Conservation (phyloP, 345 rosid species). For the Dipteronia dyeriana region DNA sequence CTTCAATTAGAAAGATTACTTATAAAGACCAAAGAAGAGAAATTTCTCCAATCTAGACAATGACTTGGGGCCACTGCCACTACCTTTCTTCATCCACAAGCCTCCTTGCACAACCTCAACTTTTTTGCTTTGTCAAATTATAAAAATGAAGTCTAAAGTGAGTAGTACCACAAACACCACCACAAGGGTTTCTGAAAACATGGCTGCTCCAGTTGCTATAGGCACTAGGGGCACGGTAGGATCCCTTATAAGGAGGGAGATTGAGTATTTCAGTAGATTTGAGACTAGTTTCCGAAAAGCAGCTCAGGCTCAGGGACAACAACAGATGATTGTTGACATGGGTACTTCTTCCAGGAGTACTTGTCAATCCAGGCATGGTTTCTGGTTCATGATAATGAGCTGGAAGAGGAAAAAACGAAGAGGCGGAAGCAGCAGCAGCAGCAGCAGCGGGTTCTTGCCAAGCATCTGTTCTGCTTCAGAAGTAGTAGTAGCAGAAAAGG, state of each 20-base stretch:
- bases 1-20: constrained; percentile 1
- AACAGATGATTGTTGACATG: constrained; percentile 15
- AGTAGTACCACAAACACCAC: constrained; percentile 6
- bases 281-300: constrained; percentile 37
- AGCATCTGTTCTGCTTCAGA: constrained; percentile 57
- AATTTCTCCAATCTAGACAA: constrained; percentile 10
- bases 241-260: constrained; percentile 72
- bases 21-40: constrained; percentile 14
- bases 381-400: constrained; percentile 50
- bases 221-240: constrained; percentile 88
- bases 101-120: constrained; percentile 13
- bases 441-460: constrained; percentile 39
- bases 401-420: constrained; percentile 63
- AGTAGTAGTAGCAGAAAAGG: constrained; percentile 46
- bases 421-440: constrained; percentile 13
- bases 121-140: neutral
- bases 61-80: constrained; percentile 18
- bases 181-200: constrained; percentile 29
- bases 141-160: constrained; percentile 31
- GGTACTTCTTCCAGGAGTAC: constrained; percentile 30
- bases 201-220: constrained; percentile 62
- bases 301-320: constrained; percentile 18
- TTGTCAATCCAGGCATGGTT: constrained; percentile 38
- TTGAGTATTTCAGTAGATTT: constrained; percentile 60
- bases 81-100: constrained; percentile 42